Conservation (phyloP, 768 basidiomycete genomes). For the Mycena rosella region DNA sequence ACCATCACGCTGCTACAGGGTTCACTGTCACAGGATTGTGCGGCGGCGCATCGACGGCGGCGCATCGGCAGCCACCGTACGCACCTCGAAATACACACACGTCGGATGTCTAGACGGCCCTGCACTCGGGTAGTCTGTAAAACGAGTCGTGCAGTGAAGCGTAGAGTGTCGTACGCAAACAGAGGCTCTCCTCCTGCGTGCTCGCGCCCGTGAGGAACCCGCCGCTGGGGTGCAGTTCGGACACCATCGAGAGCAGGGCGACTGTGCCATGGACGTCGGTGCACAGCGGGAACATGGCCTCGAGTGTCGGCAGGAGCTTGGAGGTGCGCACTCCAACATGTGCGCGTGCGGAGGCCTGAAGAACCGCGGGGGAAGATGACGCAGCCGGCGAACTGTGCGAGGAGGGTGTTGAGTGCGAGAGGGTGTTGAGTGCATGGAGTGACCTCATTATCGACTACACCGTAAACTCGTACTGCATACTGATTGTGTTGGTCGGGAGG, state of each 20-base stretch:
- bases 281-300: conserved; percentile 26
- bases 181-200: conserved; percentile 39
- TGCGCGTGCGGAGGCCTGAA: conserved; percentile 35
- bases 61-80: conserved; percentile 27
- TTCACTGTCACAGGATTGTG: conserved; percentile 19
- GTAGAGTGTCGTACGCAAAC: conserved; percentile 39
- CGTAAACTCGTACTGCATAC: no score
- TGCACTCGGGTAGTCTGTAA: conserved; percentile 39
- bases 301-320: conserved; percentile 33
- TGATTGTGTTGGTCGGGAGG: no score
- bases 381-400: no score
- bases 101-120: conserved; percentile 36
- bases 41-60: background rate
- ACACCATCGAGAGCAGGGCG: conserved; percentile 39
- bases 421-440: no score
- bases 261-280: conserved; percentile 21
- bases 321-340: conserved; percentile 29
- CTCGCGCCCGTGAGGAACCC: conserved; percentile 38
- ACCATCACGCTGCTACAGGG: conserved; percentile 36
- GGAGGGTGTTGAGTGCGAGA: no score
- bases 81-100: conserved; percentile 39
- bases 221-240: conserved; percentile 38
- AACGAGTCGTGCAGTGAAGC: conserved; percentile 33
- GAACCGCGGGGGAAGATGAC: conserved; percentile 33
- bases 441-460: no score